Percentiles rank a stretch among this genome's conserved stretches.
These are phyloP conservation scores for Chrysoporthe cubensis DNA, from an alignment of 2,329 filamentous ascomycete species.

Conservation along the genomic window DNA sequence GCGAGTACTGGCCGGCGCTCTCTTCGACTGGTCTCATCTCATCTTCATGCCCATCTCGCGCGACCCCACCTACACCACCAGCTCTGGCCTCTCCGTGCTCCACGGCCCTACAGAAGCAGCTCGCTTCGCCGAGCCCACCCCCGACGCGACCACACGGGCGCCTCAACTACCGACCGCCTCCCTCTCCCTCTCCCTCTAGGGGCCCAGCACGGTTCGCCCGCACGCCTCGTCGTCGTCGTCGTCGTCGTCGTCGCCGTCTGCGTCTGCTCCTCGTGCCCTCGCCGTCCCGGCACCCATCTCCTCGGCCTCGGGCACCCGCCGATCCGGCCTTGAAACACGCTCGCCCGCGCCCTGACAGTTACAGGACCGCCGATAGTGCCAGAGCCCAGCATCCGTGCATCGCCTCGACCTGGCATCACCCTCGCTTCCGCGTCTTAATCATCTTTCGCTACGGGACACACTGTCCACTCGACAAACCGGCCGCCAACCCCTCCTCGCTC, in stretches of 20 bases:
- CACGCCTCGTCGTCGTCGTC: too few relatives aligned
- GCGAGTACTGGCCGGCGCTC: neutral
- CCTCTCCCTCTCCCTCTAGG: neutral
- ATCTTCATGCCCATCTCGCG: neutral
- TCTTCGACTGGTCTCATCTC: neutral
- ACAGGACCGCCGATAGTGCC: neutral
- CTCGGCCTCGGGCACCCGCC: slow-evolving; percentile 7
- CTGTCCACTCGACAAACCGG: neutral
- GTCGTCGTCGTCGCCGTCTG: neutral
- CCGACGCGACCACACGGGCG: neutral
- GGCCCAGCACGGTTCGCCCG: too few relatives aligned
- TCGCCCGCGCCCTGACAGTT: neutral
- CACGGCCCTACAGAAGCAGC: neutral
- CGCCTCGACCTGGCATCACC: neutral
- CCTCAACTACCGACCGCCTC: neutral
- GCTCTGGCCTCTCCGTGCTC: slow-evolving; percentile 1
- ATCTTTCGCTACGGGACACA: neutral
- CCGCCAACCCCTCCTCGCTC: neutral
- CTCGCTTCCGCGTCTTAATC: neutral
- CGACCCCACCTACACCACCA: neutral
- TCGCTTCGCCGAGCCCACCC: neutral
- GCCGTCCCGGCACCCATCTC: neutral
- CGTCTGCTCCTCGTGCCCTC: neutral
- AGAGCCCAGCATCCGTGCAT: neutral
- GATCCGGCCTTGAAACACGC: slow-evolving; percentile 12